Evolutionary conservation across 1,284 basidiomycete genomes (phyloP).

Genomic region (Hemileia vastatrix): DNA sequence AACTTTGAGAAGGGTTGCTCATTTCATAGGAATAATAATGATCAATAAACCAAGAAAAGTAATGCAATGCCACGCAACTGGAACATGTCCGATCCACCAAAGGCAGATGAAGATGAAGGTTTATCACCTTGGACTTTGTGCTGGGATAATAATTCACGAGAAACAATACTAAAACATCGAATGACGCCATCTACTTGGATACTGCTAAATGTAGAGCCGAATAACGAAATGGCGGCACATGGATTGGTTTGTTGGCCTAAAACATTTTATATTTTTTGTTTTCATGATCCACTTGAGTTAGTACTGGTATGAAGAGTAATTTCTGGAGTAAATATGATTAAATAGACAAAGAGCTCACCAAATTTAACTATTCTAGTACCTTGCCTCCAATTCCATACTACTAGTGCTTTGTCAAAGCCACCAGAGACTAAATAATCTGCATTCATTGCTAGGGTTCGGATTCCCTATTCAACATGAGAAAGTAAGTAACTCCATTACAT

Average conservation of each 20-base stretch:
- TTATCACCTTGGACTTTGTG: conserved; percentile 13
- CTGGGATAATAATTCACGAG: conserved; percentile 14
- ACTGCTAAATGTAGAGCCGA: conserved; percentile 15
- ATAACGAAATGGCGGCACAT: conserved; percentile 21
- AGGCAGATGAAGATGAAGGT: not conserved
- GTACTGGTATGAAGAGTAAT: not conserved
- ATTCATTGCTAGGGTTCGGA: conserved; percentile 21
- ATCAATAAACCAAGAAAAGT: not conserved
- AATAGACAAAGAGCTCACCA: conserved; percentile 2
- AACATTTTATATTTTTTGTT: not conserved
- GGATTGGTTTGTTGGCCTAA: conserved; percentile 21
- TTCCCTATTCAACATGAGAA: conserved; percentile 2
- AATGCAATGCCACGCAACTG: conserved; percentile 1
- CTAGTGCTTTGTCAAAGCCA: conserved; percentile 19
- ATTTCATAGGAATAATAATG: not conserved
- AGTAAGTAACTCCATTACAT: too few species aligned
- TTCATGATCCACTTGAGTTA: not conserved
- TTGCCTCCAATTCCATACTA: conserved; percentile 22
- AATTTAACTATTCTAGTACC: conserved; percentile 22
- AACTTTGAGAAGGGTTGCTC: too few species aligned
- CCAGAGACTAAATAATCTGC: conserved; percentile 17
- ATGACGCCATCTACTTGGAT: conserved; percentile 22
- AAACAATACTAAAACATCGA: conserved; percentile 14
- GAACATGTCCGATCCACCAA: conserved; percentile 6
- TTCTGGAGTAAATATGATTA: too few species aligned